Evolutionary conservation across 768 basidiomycete species (phyloP), one percentile per base, ranked within the genome.

Genomic region (Panaeolus cyanescens): DNA sequence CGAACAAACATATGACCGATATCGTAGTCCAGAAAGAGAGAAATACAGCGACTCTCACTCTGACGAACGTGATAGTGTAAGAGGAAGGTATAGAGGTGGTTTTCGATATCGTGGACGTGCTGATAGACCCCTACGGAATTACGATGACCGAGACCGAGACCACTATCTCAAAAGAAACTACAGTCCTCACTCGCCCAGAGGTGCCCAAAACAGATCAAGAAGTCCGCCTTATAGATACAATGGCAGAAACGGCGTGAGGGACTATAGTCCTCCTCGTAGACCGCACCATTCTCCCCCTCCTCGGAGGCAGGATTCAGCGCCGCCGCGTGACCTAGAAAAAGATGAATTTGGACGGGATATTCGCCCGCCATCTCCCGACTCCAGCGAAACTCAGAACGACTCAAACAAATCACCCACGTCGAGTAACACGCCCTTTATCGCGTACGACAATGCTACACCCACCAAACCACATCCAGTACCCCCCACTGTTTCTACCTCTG

Each of bases 331-430:
- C 64, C 56, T 75, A n/a, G 86, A 77, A 60, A 92, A 87, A 74
- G 92, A 94, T 82, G 92, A 94, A 74, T 94, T 94, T 74, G 92
- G 92, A 66, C 87, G 92, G 67, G 91, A 93, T 71, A 81, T 92
- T 69, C 83, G 92, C 67, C 76, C 83, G 33, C 74, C 77, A 39
- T 86, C 90, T 36, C 78, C 83, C 50, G 70, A 70, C 62, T 59
- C 32, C 62, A 40, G 40, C 59, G 50, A 60, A 60, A 54, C 45
- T 56, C 40, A 55, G 31, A 54, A 68, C 68, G 36, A 58, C 56
- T 22, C 55, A 36, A 20, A 50, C 62, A 54, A 71, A 73, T 59
- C 72, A 67, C 55, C 71, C 61, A 63, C 62, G 64, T 22, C 63
- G 61, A 65, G 58, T 62, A 61, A 60, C 64, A 67, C 58, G 70